Base-by-base conservation (phyloP, 768 basidiomycete species). In the Lactifluus hygrophoroides region DNA sequence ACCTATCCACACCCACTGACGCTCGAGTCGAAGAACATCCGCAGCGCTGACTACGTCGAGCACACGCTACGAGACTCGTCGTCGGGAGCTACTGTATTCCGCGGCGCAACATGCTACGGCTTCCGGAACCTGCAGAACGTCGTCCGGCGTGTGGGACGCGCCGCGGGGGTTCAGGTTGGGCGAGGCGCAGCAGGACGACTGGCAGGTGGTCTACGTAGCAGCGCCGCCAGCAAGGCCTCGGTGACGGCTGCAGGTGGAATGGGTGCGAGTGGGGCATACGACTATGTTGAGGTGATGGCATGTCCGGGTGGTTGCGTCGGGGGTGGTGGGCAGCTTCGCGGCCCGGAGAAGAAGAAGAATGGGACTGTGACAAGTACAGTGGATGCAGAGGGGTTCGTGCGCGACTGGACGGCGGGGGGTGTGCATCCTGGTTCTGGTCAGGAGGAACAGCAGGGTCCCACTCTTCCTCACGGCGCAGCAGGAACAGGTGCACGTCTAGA, bases 231-330 rank as follows among this genome's bases (percentile, higher is more conserved):
- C 67, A 57, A 77, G 45, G 42, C 21, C 7, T 43, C 42, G 6
- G 19, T 10, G 10, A 28, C 3, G n/a, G 8, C 11, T 3, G 16
- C 28, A 17, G 43, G 30, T 34, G 21, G 40, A 21, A n/a, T 21
- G 42, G 19, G 46, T 21, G n/a, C 38, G 2, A 8, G 35, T 19
- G n/a, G 70, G 59, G 74, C 77, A 43, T 91, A 91, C 69, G 92
- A 95, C 73, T 96, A 93, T 70, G 85, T 95, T 40, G 94, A 96
- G 68, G 93, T 99, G 62, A 98, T 99, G 96, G 96, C 96, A 34
- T 99, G 96, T 74, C 96, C 96, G 0, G 85, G 88, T 0, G 96
- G 96, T 17, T 98, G 96, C 70, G 91, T 96, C 42, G 97, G 97
- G 69, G 96, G 96, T 8, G 96, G 95, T 21, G 96, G 96, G 5